These are phyloP conservation scores for Coffea humblotiana DNA, from an alignment of 305 asterid species.

Conservation along the genomic window DNA sequence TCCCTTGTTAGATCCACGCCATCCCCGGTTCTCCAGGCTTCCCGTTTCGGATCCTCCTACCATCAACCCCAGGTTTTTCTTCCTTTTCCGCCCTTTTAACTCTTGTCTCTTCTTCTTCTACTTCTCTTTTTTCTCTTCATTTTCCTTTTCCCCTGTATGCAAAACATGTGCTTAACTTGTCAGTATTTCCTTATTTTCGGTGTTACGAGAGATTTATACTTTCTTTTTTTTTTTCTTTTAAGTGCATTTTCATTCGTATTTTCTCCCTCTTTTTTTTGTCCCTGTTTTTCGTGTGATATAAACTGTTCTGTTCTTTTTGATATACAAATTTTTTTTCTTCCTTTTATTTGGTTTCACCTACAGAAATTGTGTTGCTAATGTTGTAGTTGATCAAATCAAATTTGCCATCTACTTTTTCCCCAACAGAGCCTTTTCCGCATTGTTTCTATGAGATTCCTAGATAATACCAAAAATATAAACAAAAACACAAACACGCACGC, in stretches of 20 bases:
- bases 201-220: neutral
- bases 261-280: too few species aligned
- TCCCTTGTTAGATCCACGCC: slow-evolving; percentile 59
- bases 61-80: slow-evolving; percentile 44
- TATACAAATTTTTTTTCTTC: too few species aligned
- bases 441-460: neutral
- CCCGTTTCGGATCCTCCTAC: slow-evolving; percentile 36
- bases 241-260: too few species aligned
- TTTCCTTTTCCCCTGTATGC: neutral
- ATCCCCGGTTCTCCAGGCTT: slow-evolving; percentile 45
- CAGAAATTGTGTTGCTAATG: neutral
- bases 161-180: neutral
- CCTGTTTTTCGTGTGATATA: too few species aligned
- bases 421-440: neutral
- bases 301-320: too few species aligned
- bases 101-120: neutral
- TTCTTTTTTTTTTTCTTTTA: neutral
- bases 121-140: neutral
- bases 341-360: neutral
- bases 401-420: neutral
- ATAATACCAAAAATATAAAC: too few species aligned
- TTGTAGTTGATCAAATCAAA: neutral
- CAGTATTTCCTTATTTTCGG: neutral
- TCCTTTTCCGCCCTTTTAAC: neutral
- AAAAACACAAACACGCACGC: neutral